Base-by-base conservation (phyloP, 495 filamentous ascomycete species). In the Penicillium pancosmium region DNA sequence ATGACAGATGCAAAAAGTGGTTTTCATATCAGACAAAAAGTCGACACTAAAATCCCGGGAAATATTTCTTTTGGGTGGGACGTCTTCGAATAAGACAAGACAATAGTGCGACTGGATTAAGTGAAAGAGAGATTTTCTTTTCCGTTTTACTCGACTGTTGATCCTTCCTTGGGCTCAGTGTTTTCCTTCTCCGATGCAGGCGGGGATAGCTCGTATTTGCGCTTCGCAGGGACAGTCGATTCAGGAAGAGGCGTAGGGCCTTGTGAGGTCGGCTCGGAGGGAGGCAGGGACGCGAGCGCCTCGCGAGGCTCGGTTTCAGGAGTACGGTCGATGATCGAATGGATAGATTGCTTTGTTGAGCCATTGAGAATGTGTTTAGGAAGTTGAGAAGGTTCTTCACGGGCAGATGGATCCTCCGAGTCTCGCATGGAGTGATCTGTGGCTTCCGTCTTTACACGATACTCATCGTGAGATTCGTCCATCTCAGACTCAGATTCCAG, bases 331-430 rank as follows among this genome's bases (percentile, higher is more conserved):
- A 80, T 78, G 21, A 80, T 78, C 2, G 76, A 78, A 1, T 73
- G 77, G 50, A 80, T 80, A n/a, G 75, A 72, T 31, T 76, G 76
- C 60, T 78, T 78, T 13, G 67, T 74, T 4, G 76, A 76, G 50
- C 66, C 64, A 54, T 72, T 70, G 7, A 57, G 50, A 11, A 46
- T 50, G 5, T 65, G 69, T 21, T 68, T 57, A 34, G 62, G 23
- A 31, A 60, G 51, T 16, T 66, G 57, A 18, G 63, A 55, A 12
- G 67, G 31, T 16, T 59, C 56, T 16, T 61, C 56, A n/a, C 44
- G 54, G 1, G 60, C 34, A 2, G 62, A 56, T 1, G 55, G 59
- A 4, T 48, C 52, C 13, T 66, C 62, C 2, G 49, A 38, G 3
- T 69, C 64, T 3, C 65, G 62, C 27, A 71, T 55, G 8, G 60